Percentiles rank a stretch among this genome's conserved stretches.
These are phyloP conservation scores for Suillus clintonianus DNA, from an alignment of 768 basidiomycete genomes.

Conservation along the genomic window DNA sequence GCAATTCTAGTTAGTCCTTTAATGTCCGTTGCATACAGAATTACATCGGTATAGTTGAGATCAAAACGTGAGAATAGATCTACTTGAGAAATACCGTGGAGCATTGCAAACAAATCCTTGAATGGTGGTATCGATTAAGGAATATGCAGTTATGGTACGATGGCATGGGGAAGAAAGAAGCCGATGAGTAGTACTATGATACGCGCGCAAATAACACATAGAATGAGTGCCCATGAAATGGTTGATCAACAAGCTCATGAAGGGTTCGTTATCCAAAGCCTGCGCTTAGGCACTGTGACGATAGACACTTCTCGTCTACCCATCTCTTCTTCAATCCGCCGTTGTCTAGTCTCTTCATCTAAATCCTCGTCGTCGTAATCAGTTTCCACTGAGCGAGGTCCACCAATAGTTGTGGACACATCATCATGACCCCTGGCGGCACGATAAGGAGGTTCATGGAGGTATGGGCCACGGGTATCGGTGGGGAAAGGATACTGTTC, in stretches of 20 bases:
- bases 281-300: conserved; percentile 72
- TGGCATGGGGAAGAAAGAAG: conserved; percentile 8
- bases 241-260: conserved; percentile 28
- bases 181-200: neutral
- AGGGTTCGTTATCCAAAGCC: conserved; percentile 74
- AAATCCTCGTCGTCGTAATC: conserved; percentile 70
- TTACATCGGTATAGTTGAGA: conserved; percentile 36
- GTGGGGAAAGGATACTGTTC: conserved; percentile 48
- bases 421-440: conserved; percentile 44
- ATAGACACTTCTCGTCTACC: conserved; percentile 82
- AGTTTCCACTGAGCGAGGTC: conserved; percentile 52
- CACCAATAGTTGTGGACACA: conserved; percentile 37
- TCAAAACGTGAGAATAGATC: conserved; percentile 36
- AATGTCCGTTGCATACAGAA: conserved; percentile 36
- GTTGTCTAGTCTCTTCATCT: conserved; percentile 73
- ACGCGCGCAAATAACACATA: conserved; percentile 2
- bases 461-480: conserved; percentile 59
- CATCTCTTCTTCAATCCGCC: conserved; percentile 82
- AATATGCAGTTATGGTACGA: conserved; percentile 25
- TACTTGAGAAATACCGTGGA: conserved; percentile 37
- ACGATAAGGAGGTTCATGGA: conserved; percentile 65
- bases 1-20: conserved; percentile 34
- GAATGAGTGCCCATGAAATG: conserved; percentile 2
- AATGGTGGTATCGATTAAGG: conserved; percentile 27
- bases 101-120: conserved; percentile 35